Conservation (phyloP, 2,329 filamentous ascomycete genomes). For the Ilyonectria mors-panacis region DNA sequence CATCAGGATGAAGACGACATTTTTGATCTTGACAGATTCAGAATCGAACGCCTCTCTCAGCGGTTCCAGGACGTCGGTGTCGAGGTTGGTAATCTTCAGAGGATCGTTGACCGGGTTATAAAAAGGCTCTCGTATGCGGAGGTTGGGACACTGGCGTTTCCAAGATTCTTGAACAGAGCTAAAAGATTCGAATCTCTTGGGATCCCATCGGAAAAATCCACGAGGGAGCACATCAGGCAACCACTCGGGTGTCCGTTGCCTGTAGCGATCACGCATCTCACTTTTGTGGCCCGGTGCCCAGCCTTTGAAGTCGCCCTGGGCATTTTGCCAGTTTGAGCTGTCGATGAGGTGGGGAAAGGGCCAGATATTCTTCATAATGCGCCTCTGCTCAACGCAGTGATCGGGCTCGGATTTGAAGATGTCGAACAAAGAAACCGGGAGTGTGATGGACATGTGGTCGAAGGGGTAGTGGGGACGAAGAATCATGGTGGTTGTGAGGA, state of each 20-base stretch:
- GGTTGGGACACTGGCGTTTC: conserved; percentile 37
- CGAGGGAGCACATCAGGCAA: conserved; percentile 45
- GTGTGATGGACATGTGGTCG: conserved; percentile 50
- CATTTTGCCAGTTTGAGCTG: conserved; percentile 45
- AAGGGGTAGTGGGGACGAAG: conserved; percentile 51
- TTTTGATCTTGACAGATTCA: conserved; percentile 57
- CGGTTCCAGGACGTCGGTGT: conserved; percentile 51
- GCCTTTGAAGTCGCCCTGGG: conserved; percentile 51
- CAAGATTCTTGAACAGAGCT: conserved; percentile 20
- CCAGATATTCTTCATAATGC: conserved; percentile 46
- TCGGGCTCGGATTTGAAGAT: conserved; percentile 47
- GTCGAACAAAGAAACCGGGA: conserved; percentile 50
- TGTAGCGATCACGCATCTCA: conserved; percentile 44
- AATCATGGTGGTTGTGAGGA: conserved; percentile 42
- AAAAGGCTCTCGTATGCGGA: conserved; percentile 48
- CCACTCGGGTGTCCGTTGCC: conserved; percentile 48
- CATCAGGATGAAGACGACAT: conserved; percentile 60
- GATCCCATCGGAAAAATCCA: conserved; percentile 51
- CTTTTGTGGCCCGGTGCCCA: conserved; percentile 51
- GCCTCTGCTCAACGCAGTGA: conserved; percentile 45
- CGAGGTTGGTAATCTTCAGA: conserved; percentile 58
- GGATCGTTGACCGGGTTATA: conserved; percentile 59
- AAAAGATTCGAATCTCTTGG: conserved; percentile 43
- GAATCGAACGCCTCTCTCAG: conserved; percentile 47
- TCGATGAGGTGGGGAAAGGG: conserved; percentile 50